Conservation (phyloP, 331 rosid genomes). For the Acacia concinna region DNA sequence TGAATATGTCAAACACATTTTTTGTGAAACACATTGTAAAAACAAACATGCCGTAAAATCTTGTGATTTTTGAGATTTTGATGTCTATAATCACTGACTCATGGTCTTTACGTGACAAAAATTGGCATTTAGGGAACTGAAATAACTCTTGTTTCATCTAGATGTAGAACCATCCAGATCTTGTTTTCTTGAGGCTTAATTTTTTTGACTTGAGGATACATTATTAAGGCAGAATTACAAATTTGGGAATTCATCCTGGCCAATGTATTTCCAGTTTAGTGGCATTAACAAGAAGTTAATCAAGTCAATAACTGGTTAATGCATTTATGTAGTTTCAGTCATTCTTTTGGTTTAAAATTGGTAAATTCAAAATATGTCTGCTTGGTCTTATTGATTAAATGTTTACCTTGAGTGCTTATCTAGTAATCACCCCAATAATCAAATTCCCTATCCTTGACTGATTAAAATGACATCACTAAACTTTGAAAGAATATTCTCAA, state of each 20-base stretch:
- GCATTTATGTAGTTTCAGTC: background rate
- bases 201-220: slow-evolving; percentile 9
- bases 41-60: background rate
- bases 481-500: slow-evolving; percentile 21
- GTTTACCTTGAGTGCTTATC: background rate
- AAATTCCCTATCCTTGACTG: slow-evolving; percentile 3
- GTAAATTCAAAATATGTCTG: background rate
- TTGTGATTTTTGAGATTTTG: background rate
- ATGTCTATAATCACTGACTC: background rate
- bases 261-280: background rate
- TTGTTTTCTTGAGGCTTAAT: slow-evolving; percentile 15
- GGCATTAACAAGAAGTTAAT: background rate
- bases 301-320: background rate
- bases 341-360: background rate
- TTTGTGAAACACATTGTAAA: background rate
- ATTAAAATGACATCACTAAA: slow-evolving; percentile 10
- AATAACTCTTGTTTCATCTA: background rate
- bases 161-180: background rate
- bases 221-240: background rate
- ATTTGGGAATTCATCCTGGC: background rate
- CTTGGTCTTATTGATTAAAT: background rate
- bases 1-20: background rate
- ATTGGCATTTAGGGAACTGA: background rate
- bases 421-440: background rate
- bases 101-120: background rate